Percentiles rank a stretch among this genome's conserved stretches.
Evolutionary conservation across 2,329 filamentous ascomycete genomes (phyloP).

Genomic region (Aureobasidium sp.): DNA sequence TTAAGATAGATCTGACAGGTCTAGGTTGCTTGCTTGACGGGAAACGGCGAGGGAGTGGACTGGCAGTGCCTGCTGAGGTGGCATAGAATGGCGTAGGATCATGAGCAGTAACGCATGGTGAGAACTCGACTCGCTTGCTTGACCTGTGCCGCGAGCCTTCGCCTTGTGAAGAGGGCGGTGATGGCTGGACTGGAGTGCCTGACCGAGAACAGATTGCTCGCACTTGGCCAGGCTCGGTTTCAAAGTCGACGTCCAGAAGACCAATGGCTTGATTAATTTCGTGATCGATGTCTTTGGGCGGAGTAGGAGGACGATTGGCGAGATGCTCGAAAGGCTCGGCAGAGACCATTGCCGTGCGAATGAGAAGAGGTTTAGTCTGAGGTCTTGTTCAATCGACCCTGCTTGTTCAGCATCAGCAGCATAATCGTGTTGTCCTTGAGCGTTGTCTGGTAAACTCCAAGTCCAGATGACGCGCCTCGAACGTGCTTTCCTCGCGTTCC

Average conservation of each 20-base stretch:
- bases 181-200: conserved; percentile 3
- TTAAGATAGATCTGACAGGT: conserved; percentile 72
- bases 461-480: conserved; percentile 6
- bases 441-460: conserved; percentile 8
- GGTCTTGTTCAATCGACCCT: background rate
- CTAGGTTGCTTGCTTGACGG: conserved; percentile 45
- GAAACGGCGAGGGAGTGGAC: conserved; percentile 40
- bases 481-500: background rate
- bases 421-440: conserved; percentile 8
- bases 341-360: conserved; percentile 30
- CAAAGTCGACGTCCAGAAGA: conserved; percentile 37
- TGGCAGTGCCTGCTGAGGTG: conserved; percentile 20
- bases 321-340: conserved; percentile 37
- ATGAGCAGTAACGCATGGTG: conserved; percentile 35
- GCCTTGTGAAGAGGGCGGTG: conserved; percentile 11
- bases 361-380: background rate
- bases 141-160: conserved; percentile 19
- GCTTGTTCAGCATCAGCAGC: background rate
- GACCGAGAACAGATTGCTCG: background rate
- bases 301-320: conserved; percentile 49
- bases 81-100: background rate
- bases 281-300: conserved; percentile 41
- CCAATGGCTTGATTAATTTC: conserved; percentile 34
- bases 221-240: conserved; percentile 19
- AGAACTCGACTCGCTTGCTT: conserved; percentile 56